Base-by-base conservation (phyloP, 2,329 filamentous ascomycete species). In the Pseudonectria buxi region DNA sequence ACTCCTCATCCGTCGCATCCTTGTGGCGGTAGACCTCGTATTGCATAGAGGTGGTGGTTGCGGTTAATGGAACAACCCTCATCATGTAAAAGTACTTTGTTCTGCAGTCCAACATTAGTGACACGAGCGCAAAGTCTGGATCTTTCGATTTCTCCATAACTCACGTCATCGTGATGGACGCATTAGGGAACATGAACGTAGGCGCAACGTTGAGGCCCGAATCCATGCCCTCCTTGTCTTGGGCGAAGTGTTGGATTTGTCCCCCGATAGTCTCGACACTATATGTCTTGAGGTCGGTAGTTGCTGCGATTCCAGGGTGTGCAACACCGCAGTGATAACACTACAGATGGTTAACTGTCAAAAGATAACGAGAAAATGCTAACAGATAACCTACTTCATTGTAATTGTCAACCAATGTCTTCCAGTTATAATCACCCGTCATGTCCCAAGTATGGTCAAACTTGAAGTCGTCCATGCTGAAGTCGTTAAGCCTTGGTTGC, bases 361-460 rank as follows among this genome's bases (percentile, higher is more conserved):
- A n/a, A n/a, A n/a, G n/a, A n/a, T n/a, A n/a, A n/a, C n/a, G n/a
- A n/a, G n/a, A n/a, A n/a, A n/a, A n/a, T n/a, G n/a, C n/a, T n/a
- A n/a, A n/a, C n/a, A n/a, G n/a, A n/a, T n/a, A n/a, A n/a, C n/a
- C n/a, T n/a, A n/a, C n/a, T 50, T 76, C 76, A 50, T 81, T 81
- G 60, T 77, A 81, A 57, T 80, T 79, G 49, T 80, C 76, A 10
- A 68, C 68, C 12, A 76, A 54, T 4, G 70, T 68, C 57, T 77
- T 78, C 74, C 74, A 78, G 57, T 77, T 77, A 49, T 71, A 74
- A 11, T 68, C 62, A 1, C 68, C 69, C 25, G 71, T 63, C 65
- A 74, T 69, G 43, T 72, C 65, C 69, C 71, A 77, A 12, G 57
- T 56, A 50, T 77, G 72, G 43, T 77, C 72, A 42, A 76, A 78